A percentile compares a stretch with the other conserved stretches of the same genome.
These are phyloP conservation scores for Macrolepiota fuliginosa DNA, from an alignment of 768 basidiomycete species.

Conservation along the genomic window DNA sequence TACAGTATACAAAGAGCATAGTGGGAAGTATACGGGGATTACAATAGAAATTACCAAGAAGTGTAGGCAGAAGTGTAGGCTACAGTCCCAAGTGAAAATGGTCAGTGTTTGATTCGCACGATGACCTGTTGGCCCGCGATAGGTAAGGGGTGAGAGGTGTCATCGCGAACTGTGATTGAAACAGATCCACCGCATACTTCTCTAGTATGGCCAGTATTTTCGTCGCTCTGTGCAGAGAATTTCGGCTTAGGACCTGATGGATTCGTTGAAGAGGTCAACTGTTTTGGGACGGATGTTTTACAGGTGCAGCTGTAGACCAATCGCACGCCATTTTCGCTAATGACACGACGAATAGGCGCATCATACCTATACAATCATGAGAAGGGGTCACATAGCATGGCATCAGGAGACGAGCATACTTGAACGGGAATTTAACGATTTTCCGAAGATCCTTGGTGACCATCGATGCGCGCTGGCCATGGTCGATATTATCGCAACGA, in stretches of 20 bases:
- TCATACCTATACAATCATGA: neutral
- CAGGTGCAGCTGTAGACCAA: slow-evolving; percentile 3
- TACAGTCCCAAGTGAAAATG: neutral
- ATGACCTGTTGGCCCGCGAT: slow-evolving; percentile 27
- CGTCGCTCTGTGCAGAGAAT: too few relatives aligned
- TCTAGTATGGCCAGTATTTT: neutral
- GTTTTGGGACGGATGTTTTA: neutral
- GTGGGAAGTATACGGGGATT: neutral
- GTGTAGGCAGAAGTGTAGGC: too few relatives aligned
- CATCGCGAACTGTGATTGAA: slow-evolving; percentile 20
- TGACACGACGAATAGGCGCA: neutral
- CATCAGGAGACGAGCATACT: slow-evolving; percentile 18
- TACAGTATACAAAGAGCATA: neutral
- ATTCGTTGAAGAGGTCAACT: neutral
- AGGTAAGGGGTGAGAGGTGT: slow-evolving; percentile 23
- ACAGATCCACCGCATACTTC: slow-evolving; percentile 22
- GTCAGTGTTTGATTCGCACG: slow-evolving; percentile 12
- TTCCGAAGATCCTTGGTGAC: slow-evolving; percentile 28
- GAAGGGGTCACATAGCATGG: neutral
- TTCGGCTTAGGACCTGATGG: neutral
- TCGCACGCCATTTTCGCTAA: neutral
- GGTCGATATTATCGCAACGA: slow-evolving; percentile 19
- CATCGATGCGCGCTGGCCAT: slow-evolving; percentile 21
- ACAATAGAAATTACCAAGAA: neutral
- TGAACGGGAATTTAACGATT: slow-evolving; percentile 25